Conservation (phyloP, 768 basidiomycete species). For the Suillus fuscotomentosus region DNA sequence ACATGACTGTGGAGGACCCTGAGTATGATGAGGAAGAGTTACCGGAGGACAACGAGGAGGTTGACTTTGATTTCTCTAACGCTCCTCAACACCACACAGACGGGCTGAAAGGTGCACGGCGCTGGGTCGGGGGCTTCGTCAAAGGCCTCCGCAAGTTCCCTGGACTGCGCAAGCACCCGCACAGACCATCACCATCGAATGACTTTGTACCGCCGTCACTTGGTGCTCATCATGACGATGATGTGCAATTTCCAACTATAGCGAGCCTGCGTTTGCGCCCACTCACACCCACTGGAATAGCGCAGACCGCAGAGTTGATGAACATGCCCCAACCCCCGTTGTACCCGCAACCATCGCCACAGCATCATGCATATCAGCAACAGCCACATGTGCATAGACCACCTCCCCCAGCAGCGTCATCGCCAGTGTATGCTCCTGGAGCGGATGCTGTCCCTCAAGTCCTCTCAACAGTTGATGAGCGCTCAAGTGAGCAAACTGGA, state of each 20-base stretch:
- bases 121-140: slow-evolving; percentile 31
- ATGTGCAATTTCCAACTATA: not conserved
- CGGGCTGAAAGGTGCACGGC: slow-evolving; percentile 8
- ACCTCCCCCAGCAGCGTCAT: not conserved
- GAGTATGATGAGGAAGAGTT: slow-evolving; percentile 6
- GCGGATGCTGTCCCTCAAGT: not conserved
- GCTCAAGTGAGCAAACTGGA: slow-evolving; percentile 1
- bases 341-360: not conserved
- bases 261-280: slow-evolving; percentile 4
- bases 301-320: slow-evolving; percentile 6
- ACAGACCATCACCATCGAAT: not conserved
- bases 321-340: not conserved
- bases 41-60: slow-evolving; percentile 4
- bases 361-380: not conserved
- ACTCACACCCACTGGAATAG: slow-evolving; percentile 5
- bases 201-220: not conserved
- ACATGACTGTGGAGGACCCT: slow-evolving; percentile 25
- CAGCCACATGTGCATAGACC: not conserved
- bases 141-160: slow-evolving; percentile 31
- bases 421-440: not conserved
- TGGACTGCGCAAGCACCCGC: slow-evolving; percentile 5
- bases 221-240: not conserved
- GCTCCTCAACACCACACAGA: not conserved
- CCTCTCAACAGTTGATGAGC: slow-evolving; percentile 2
- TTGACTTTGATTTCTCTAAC: slow-evolving; percentile 1